Conservation (phyloP, 257 asterid species). For the Solanum tacnaense region DNA sequence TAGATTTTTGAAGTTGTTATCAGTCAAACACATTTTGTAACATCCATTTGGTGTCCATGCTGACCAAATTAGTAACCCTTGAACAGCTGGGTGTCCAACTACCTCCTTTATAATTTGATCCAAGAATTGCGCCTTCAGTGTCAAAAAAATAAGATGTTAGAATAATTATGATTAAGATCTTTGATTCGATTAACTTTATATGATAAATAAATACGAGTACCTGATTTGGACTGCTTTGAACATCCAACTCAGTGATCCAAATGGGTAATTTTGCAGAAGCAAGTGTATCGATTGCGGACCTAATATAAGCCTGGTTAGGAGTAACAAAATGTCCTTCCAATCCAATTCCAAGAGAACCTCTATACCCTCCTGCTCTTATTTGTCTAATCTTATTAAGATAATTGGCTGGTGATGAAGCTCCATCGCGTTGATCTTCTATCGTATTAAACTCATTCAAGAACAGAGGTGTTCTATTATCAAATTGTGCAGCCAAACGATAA, state of each 20-base stretch:
- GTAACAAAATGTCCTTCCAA: slow-evolving; percentile 28
- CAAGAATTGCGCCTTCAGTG: slow-evolving; percentile 20
- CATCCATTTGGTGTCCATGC: slow-evolving; percentile 47
- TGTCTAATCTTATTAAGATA: slow-evolving; percentile 32
- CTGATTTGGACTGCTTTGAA: slow-evolving; percentile 25
- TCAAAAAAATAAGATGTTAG: background rate
- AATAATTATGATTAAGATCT: background rate
- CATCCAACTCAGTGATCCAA: slow-evolving; percentile 74
- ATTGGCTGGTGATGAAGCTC: slow-evolving; percentile 22
- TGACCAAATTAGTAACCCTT: slow-evolving; percentile 44
- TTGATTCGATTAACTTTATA: background rate
- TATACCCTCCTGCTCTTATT: slow-evolving; percentile 23
- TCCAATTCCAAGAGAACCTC: slow-evolving; percentile 27
- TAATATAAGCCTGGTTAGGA: slow-evolving; percentile 25
- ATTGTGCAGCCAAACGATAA: slow-evolving; percentile 15
- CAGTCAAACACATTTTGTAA: slow-evolving; percentile 53
- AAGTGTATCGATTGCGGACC: slow-evolving; percentile 38
- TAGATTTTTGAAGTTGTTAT: slow-evolving; percentile 39
- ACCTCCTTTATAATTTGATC: slow-evolving; percentile 40
- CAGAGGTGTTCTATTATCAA: slow-evolving; percentile 30
- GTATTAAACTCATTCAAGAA: slow-evolving; percentile 61
- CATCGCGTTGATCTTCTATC: slow-evolving; percentile 37
- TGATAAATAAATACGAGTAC: slow-evolving; percentile 1
- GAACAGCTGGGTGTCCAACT: slow-evolving; percentile 20
- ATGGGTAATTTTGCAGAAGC: slow-evolving; percentile 43